Conservation (phyloP, 768 basidiomycete genomes). For the Collybiopsis confluens region DNA sequence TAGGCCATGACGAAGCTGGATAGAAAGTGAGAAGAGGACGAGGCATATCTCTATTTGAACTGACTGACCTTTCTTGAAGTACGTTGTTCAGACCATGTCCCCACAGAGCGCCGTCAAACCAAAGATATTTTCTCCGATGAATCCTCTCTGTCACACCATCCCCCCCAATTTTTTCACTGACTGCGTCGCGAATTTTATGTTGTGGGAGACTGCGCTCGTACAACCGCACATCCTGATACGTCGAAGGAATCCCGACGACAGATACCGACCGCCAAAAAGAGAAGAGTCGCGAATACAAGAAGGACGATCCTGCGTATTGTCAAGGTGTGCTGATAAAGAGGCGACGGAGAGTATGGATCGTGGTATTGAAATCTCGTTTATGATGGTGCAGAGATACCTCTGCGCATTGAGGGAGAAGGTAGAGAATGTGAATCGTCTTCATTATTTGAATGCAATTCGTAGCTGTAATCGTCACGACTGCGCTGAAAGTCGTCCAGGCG, state of each 20-base stretch:
- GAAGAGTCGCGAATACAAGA: neutral
- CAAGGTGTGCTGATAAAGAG: constrained; percentile 3
- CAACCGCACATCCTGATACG: neutral
- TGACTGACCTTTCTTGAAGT: constrained; percentile 42
- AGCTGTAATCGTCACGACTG: constrained; percentile 4
- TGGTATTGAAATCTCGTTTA: neutral
- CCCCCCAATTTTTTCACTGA: constrained; percentile 1
- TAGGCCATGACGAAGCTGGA: constrained; percentile 45
- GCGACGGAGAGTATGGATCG: neutral
- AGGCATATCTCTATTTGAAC: neutral
- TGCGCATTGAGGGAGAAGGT: constrained; percentile 25
- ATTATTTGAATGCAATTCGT: constrained; percentile 1
- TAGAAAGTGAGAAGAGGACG: neutral
- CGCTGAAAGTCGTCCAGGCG: constrained; percentile 4
- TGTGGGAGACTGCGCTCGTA: constrained; percentile 3
- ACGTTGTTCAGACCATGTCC: constrained; percentile 45
- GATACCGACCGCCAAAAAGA: neutral
- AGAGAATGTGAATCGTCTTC: neutral
- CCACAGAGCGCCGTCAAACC: constrained; percentile 7
- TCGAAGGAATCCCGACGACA: constrained; percentile 3
- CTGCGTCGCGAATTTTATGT: neutral
- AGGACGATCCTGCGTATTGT: constrained; percentile 4
- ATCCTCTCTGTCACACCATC: constrained; percentile 7
- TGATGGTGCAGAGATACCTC: neutral
- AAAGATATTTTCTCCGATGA: constrained; percentile 6